phyloP scores from a whole-genome alignment of 2,329 filamentous ascomycete species.

The Microdochium nivale region DNA sequence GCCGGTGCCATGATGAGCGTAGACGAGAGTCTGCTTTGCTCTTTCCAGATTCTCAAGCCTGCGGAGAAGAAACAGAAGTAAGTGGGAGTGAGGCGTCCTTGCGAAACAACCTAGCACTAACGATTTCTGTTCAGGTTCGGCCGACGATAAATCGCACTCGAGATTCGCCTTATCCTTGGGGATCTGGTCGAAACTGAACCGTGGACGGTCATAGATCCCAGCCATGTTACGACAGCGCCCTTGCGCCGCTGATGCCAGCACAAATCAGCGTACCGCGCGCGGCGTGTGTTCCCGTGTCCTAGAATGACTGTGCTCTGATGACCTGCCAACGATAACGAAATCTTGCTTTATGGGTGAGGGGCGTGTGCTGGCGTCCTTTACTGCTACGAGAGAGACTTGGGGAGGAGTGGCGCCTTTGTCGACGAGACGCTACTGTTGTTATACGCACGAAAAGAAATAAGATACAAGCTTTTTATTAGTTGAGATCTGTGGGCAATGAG shows the following conservation, averaged over 20 bases:
- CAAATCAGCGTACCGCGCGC: neutral
- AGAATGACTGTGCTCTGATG: neutral
- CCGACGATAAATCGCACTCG: constrained; percentile 62
- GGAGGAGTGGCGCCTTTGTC: neutral
- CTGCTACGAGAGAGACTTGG: neutral
- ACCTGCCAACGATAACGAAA: neutral
- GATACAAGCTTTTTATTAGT: neutral
- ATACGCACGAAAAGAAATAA: neutral
- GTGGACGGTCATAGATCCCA: neutral
- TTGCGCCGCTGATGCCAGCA: neutral
- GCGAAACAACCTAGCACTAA: constrained; percentile 62
- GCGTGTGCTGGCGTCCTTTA: neutral
- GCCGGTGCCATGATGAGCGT: constrained; percentile 99
- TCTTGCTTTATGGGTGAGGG: neutral
- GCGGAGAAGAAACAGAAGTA: constrained; percentile 99
- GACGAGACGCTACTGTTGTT: neutral
- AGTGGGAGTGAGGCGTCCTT: constrained; percentile 65
- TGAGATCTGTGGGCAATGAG: neutral
- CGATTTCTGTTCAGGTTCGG: constrained; percentile 89
- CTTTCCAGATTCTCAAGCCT: constrained; percentile 99
- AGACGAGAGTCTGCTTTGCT: constrained; percentile 95
- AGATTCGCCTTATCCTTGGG: constrained; percentile 8
- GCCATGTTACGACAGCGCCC: neutral
- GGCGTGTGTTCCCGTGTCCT: neutral
- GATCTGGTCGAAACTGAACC: neutral